Percentiles rank a stretch among this genome's conserved stretches.
Conservation (phyloP, 331 rosid genomes). For the Malus hybrid region DNA sequence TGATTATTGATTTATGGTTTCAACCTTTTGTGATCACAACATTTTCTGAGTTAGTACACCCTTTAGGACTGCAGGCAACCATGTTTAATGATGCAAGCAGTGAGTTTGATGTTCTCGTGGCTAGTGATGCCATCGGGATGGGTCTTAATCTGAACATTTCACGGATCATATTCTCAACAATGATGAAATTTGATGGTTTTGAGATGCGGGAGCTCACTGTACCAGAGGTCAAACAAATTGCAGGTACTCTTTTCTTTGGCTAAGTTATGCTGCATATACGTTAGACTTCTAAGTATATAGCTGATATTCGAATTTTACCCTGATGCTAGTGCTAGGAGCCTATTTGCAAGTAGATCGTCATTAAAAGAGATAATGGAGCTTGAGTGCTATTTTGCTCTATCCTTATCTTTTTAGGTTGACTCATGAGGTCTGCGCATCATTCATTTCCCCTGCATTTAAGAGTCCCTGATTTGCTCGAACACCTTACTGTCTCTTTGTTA, state of each 20-base stretch:
- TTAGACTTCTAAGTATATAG: background rate
- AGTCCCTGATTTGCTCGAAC: background rate
- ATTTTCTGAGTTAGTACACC: constrained; percentile 27
- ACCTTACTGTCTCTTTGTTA: background rate
- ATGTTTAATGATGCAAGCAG: constrained; percentile 80
- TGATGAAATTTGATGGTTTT: constrained; percentile 77
- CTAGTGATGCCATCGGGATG: constrained; percentile 98
- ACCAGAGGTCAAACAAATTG: constrained; percentile 88
- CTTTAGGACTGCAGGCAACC: constrained; percentile 76
- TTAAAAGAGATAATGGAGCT: background rate
- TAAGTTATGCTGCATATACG: background rate
- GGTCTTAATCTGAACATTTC: constrained; percentile 97
- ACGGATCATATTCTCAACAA: constrained; percentile 81
- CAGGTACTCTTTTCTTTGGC: constrained; percentile 31
- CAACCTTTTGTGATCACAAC: background rate
- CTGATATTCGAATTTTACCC: background rate
- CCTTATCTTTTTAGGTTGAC: background rate
- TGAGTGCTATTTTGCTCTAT: background rate
- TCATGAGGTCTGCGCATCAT: background rate
- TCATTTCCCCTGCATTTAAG: background rate
- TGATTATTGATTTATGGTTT: background rate
- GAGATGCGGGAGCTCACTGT: constrained; percentile 68
- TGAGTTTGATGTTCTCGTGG: constrained; percentile 94
- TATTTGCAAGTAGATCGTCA: background rate
- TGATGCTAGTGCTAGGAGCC: background rate